Evolutionary conservation across 805 yeast genomes (phyloP), one percentile per base, ranked within the genome.

Genomic region (Debaryomyces tyrocola): DNA sequence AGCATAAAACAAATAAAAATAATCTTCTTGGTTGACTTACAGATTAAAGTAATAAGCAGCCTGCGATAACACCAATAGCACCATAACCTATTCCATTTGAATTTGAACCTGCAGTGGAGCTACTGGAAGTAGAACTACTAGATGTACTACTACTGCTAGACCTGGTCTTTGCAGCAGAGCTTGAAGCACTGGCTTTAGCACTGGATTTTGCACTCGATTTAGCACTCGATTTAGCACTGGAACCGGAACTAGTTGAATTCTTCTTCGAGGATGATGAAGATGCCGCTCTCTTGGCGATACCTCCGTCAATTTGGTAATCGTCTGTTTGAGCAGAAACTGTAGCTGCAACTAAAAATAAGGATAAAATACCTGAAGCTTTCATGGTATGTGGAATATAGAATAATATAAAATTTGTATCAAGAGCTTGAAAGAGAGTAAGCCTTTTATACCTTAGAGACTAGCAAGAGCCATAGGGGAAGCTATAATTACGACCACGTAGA

Each of bases 11-110:
- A 17, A 17, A 17, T n/a, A 14, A 7, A 33, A 33, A 35, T 14
- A 35, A 20, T 17, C 18, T 18, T 14, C 8, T 35, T 9, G 7
- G 2, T 17, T 20, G 17, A 20, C 9, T 51, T 60, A 24, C 27
- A 3, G 27, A 24, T 24, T 24, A 63, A 46, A 63, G 52, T 51
- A 63, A 60, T 42, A 61, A 50, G 40, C 54, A 40, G 45, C 64
- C 67, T 39, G 62, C 64, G 29, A 57, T 45, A 37, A 58, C 64
- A 48, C 59, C 64, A 36, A 59, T 50, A 37, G 59, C 55, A 45
- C 59, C 58, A 40, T 40, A 36, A 15, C 44, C 43, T 10, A 38
- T 28, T 14, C 28, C 43, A 20, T 31, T 29, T 28, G 51, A 48
- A 21, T 14, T 50, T 36, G 40, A 44, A 47, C 48, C 48, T 31